Percentiles rank a stretch among this genome's conserved stretches.
phyloP scores from a whole-genome alignment of 805 yeast genomes.

The Saccharomycopsis lassenensis region DNA sequence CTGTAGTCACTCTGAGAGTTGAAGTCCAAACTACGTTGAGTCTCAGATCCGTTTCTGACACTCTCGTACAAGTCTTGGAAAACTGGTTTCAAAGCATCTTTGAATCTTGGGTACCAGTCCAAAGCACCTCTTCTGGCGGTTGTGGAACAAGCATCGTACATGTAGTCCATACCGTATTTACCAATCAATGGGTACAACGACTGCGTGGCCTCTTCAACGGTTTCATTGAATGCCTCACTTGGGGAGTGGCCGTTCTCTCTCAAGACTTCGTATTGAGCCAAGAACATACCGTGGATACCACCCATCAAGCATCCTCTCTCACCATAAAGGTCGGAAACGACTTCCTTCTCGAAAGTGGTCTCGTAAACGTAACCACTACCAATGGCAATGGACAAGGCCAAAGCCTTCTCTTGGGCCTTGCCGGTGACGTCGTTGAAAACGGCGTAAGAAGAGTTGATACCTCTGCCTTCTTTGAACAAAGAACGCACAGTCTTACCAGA shows the following conservation, averaged over 20 bases:
- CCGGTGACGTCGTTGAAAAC: constrained; percentile 99
- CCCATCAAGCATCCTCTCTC: constrained; percentile 99
- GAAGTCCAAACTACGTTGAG: constrained; percentile 96
- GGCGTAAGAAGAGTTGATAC: constrained; percentile 99
- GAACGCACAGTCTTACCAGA: constrained; percentile 99
- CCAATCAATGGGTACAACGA: constrained; percentile 98
- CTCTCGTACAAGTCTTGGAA: constrained; percentile 93
- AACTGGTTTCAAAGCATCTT: constrained; percentile 97
- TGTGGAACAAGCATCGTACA: constrained; percentile 99
- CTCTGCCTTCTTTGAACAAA: constrained; percentile 99
- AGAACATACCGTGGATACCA: constrained; percentile 99
- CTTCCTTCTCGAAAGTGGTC: constrained; percentile 99
- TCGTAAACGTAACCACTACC: constrained; percentile 99
- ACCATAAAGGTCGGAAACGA: constrained; percentile 97
- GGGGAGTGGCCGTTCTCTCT: constrained; percentile 99
- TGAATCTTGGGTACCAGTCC: constrained; percentile 99
- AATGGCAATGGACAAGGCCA: constrained; percentile 96
- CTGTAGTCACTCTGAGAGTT: constrained; percentile 98
- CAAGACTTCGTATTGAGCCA: constrained; percentile 98
- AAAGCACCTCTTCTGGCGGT: constrained; percentile 99
- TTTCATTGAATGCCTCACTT: constrained; percentile 99
- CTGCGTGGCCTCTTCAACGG: constrained; percentile 99
- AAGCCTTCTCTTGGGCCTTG: constrained; percentile 98
- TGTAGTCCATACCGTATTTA: constrained; percentile 99
- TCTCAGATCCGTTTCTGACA: constrained; percentile 93